These are phyloP conservation scores for Verticillium tricorpus DNA, from an alignment of 2,329 filamentous ascomycete species.

Conservation along the genomic window DNA sequence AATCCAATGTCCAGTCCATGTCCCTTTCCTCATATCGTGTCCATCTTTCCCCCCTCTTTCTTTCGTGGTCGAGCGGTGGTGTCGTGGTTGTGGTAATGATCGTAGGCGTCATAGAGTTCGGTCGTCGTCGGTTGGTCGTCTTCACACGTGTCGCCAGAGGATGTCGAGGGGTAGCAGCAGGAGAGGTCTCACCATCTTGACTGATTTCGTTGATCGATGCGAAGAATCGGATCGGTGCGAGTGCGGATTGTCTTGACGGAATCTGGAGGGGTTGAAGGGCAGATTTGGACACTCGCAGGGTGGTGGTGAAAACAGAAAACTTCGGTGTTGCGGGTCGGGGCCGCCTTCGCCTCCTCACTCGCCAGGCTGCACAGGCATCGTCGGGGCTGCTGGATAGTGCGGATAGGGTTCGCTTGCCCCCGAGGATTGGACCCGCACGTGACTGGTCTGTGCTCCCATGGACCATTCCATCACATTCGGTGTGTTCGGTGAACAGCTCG, in stretches of 20 bases:
- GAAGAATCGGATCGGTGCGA: constrained; percentile 37
- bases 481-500: background rate
- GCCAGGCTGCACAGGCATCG: background rate
- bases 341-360: background rate
- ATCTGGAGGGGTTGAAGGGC: constrained; percentile 41
- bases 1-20: constrained; percentile 2
- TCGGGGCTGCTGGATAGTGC: background rate
- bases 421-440: constrained; percentile 25
- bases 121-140: constrained; percentile 7
- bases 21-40: background rate
- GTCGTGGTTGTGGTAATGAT: constrained; percentile 8
- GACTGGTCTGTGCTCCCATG: constrained; percentile 13
- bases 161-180: constrained; percentile 13
- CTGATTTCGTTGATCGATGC: constrained; percentile 41
- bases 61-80: background rate
- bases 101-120: constrained; percentile 13
- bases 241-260: constrained; percentile 44
- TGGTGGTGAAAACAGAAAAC: constrained; percentile 23
- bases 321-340: background rate
- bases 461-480: background rate
- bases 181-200: constrained; percentile 62
- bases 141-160: constrained; percentile 9
- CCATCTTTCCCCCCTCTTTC: constrained; percentile 9
- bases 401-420: constrained; percentile 31
- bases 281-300: constrained; percentile 45